A percentile compares a stretch with the other conserved stretches of the same genome.
Conservation (phyloP, 169 alveolate species). For the Cryptosporidium bovis region DNA sequence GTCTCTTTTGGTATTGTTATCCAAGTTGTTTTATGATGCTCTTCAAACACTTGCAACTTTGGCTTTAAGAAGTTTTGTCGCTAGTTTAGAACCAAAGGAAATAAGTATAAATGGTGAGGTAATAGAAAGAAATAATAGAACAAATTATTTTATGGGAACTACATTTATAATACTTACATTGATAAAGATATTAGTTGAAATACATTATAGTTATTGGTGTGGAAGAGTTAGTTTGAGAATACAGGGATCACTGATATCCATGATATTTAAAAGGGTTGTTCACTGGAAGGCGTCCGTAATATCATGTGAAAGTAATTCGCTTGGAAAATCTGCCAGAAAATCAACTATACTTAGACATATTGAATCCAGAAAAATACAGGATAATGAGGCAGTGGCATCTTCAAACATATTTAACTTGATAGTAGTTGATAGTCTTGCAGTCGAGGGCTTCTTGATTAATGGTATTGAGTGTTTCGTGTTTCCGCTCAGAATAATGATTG, state of each 20-base stretch:
- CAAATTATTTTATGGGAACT: conserved; percentile 37
- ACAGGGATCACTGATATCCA: conserved; percentile 59
- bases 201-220: conserved; percentile 73
- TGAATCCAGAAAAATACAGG: conserved; percentile 66
- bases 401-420: conserved; percentile 63
- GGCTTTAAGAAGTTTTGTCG: conserved; percentile 56
- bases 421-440: conserved; percentile 65
- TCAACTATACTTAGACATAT: conserved; percentile 58
- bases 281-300: conserved; percentile 70
- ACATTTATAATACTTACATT: conserved; percentile 24
- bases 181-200: conserved; percentile 47
- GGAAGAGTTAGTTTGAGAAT: conserved; percentile 69
- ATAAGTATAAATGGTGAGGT: background rate
- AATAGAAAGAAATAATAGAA: background rate
- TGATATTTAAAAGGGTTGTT: conserved; percentile 68
- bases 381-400: conserved; percentile 69
- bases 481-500: conserved; percentile 58
- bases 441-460: conserved; percentile 68
- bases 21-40: conserved; percentile 32
- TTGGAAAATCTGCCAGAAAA: conserved; percentile 68
- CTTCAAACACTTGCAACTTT: conserved; percentile 56
- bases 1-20: conserved; percentile 17
- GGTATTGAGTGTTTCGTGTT: conserved; percentile 60
- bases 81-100: conserved; percentile 45
- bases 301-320: conserved; percentile 17